Evolutionary conservation across 2,329 filamentous ascomycete genomes (phyloP).

Genomic region (Fusarium sp.): DNA sequence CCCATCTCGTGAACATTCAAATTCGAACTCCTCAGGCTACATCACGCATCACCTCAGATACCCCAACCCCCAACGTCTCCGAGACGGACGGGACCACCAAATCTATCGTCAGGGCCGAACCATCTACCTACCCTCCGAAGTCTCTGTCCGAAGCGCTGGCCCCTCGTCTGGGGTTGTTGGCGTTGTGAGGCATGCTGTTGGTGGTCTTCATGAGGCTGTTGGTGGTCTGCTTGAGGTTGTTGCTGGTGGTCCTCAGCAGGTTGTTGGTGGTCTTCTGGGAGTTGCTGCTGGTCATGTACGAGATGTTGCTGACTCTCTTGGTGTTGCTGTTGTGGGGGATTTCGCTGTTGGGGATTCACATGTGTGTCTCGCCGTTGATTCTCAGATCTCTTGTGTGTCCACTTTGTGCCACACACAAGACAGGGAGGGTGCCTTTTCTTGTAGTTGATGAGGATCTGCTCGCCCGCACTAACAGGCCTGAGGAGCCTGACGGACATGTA

Average conservation of each 20-base stretch:
- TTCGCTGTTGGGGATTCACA: not conserved
- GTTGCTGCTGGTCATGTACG: not conserved
- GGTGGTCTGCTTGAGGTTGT: not conserved
- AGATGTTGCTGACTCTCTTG: not conserved
- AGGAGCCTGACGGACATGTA: slow-evolving; percentile 33
- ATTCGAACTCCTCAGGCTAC: not conserved
- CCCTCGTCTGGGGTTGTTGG: not conserved
- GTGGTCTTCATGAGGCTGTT: not conserved
- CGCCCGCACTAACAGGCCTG: slow-evolving; percentile 36
- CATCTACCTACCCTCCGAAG: not conserved
- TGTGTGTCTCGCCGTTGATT: not conserved
- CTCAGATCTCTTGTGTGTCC: not conserved
- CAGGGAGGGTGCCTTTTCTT: slow-evolving; percentile 44
- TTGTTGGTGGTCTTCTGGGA: not conserved
- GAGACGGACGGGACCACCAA: not conserved
- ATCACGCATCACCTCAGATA: not conserved
- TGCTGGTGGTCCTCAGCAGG: not conserved
- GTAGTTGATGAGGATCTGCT: slow-evolving; percentile 55
- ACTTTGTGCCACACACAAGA: slow-evolving; percentile 18
- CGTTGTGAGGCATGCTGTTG: not conserved
- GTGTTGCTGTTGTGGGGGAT: not conserved
- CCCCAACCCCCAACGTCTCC: not conserved
- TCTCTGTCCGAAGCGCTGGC: not conserved
- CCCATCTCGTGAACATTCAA: not conserved
- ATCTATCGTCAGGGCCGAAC: not conserved